Base-by-base conservation (phyloP, 305 asterid genomes). In the Salvia sclarea region DNA sequence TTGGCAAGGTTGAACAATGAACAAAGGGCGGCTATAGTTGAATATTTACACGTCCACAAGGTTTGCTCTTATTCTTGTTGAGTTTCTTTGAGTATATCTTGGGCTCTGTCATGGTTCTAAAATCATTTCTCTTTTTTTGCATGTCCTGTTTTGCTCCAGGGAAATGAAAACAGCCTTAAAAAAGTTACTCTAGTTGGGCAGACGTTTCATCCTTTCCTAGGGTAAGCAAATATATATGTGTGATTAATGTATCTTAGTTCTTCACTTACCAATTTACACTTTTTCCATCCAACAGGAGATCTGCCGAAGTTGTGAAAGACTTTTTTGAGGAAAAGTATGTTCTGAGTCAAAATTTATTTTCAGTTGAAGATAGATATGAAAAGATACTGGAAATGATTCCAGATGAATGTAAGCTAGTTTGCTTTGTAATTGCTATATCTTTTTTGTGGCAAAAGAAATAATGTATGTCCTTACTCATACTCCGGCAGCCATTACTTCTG, bases 371-470 rank as follows among this genome's bases (percentile, higher is more conserved):
- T 64, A 87, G 84, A 83, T 93, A 80, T 43, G 96, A 86, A 83
- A 86, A 75, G 89, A 90, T 92, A 75, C 78, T 90, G 78, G 88
- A 79, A 68, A 88, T 88, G 96, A 81, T 94, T 81, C 98, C 96
- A 45, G 96, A 94, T 75, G 96, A 88, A 80, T 84, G 98, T 91
- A 87, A 69, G 92, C 30, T n/a, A 21, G 47, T 69, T 16, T 73
- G 68, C 20, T 28, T 60, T 49, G 6, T 72, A 55, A 31, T 48
- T 40, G 44, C n/a, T 66, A 59, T 38, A 68, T 53, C 28, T 64
- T 60, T 57, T 60, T 56, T 60, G 40, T 14, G 40, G 14, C 60
- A 28, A 54, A 69, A 75, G 47, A 49, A 69, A 75, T 74, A 58
- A 65, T 28, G 33, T 41, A 37, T 37, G 49, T 69, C 74, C 31